phyloP scores from a whole-genome alignment of 441 rosid genomes.

The Populus hybrid region DNA sequence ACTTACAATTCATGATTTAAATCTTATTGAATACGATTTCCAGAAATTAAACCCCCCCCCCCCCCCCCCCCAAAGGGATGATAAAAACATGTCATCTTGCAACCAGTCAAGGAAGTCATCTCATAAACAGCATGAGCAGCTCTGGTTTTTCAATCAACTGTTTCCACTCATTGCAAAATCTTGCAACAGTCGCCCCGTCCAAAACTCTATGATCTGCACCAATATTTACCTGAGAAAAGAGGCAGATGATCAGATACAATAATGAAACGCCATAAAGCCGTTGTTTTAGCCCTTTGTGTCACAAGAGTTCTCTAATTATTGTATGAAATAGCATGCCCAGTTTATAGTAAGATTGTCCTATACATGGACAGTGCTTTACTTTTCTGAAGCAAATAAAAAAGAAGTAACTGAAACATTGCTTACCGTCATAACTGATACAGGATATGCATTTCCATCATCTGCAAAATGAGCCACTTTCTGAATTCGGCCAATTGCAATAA shows the following conservation, averaged over 20 bases:
- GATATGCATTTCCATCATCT: constrained; percentile 57
- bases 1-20: too few species aligned
- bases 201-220: constrained; percentile 94
- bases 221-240: constrained; percentile 56
- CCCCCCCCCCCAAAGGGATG: too few species aligned
- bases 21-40: too few species aligned
- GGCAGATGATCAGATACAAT: not conserved
- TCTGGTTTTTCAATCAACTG: constrained; percentile 79
- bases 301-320: not conserved
- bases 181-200: constrained; percentile 93
- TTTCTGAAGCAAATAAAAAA: not conserved
- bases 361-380: not conserved
- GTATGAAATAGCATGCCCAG: not conserved
- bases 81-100: not conserved
- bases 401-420: constrained; percentile 14
- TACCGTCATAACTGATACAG: constrained; percentile 77
- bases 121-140: constrained; percentile 72
- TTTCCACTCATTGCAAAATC: constrained; percentile 93
- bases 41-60: too few species aligned
- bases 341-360: not conserved
- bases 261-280: not conserved
- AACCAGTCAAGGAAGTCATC: constrained; percentile 33
- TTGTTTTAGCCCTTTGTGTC: not conserved
- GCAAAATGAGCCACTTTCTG: constrained; percentile 70
- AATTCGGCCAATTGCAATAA: constrained; percentile 84